Conservation (phyloP, 805 yeast genomes). For the Kodamaea lidongshanica region DNA sequence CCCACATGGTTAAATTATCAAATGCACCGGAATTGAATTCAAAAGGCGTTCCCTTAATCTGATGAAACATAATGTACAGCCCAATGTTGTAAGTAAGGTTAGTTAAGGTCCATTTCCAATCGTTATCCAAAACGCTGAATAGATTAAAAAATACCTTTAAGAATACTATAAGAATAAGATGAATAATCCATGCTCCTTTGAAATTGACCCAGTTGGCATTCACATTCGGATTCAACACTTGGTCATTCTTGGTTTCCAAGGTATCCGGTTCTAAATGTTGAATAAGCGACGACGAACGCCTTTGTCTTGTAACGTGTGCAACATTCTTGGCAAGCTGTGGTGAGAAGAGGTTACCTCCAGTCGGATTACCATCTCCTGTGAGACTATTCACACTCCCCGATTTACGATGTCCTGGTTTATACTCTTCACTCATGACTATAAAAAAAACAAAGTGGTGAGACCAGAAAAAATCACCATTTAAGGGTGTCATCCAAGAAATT, state of each 20-base stretch:
- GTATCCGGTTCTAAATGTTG: conserved; percentile 93
- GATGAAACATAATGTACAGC: conserved; percentile 92
- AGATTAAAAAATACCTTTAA: conserved; percentile 73
- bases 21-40: conserved; percentile 96
- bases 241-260: conserved; percentile 87
- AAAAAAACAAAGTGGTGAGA: too few relatives aligned
- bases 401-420: too few relatives aligned
- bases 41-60: conserved; percentile 94
- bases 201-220: conserved; percentile 96
- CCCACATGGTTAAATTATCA: conserved; percentile 98
- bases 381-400: too few relatives aligned
- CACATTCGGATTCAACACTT: conserved; percentile 78
- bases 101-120: conserved; percentile 90
- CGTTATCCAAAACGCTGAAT: conserved; percentile 72
- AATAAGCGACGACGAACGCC: conserved; percentile 82
- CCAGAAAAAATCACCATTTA: too few relatives aligned
- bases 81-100: conserved; percentile 87
- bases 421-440: too few relatives aligned
- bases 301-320: conserved; percentile 29
- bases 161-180: conserved; percentile 71
- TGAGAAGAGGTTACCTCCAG: too few relatives aligned
- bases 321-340: neutral
- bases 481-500: too few relatives aligned
- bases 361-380: too few relatives aligned
- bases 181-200: conserved; percentile 95